A percentile compares a stretch with the other conserved stretches of the same genome.
phyloP scores from a whole-genome alignment of 306 rosid species.

The Notholithocarpus densiflorus region DNA sequence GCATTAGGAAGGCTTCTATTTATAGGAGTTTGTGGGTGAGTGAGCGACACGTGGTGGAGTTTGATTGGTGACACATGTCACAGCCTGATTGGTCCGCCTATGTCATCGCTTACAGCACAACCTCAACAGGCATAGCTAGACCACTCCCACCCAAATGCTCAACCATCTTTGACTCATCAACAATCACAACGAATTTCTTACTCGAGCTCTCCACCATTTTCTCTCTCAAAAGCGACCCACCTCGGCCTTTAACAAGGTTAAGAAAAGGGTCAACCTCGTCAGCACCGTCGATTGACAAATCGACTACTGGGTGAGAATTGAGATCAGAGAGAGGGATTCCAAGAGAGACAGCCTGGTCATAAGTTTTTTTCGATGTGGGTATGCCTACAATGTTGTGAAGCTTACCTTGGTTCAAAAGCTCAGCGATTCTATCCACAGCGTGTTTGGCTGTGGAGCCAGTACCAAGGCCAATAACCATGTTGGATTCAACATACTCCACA shows the following conservation, averaged over 20 bases:
- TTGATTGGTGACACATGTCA: too few species aligned
- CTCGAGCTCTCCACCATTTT: slow-evolving; percentile 84
- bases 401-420: slow-evolving; percentile 64
- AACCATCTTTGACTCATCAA: slow-evolving; percentile 77
- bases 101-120: too few species aligned
- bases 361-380: slow-evolving; percentile 74
- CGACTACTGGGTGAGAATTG: slow-evolving; percentile 60
- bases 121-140: slow-evolving; percentile 83
- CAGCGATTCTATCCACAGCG: slow-evolving; percentile 77
- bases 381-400: slow-evolving; percentile 66
- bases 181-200: slow-evolving; percentile 68
- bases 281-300: slow-evolving; percentile 89
- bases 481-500: slow-evolving; percentile 76
- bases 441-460: slow-evolving; percentile 89
- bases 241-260: slow-evolving; percentile 82
- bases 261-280: slow-evolving; percentile 79
- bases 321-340: slow-evolving; percentile 84
- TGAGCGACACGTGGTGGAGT: too few species aligned
- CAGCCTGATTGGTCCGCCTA: too few species aligned
- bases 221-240: slow-evolving; percentile 78
- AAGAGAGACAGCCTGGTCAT: slow-evolving; percentile 62
- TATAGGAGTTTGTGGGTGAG: too few species aligned
- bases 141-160: slow-evolving; percentile 66
- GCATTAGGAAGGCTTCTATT: too few species aligned
- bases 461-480: slow-evolving; percentile 88